These are phyloP conservation scores for Adansonia madagascariensis DNA, from an alignment of 441 rosid species.

Conservation along the genomic window DNA sequence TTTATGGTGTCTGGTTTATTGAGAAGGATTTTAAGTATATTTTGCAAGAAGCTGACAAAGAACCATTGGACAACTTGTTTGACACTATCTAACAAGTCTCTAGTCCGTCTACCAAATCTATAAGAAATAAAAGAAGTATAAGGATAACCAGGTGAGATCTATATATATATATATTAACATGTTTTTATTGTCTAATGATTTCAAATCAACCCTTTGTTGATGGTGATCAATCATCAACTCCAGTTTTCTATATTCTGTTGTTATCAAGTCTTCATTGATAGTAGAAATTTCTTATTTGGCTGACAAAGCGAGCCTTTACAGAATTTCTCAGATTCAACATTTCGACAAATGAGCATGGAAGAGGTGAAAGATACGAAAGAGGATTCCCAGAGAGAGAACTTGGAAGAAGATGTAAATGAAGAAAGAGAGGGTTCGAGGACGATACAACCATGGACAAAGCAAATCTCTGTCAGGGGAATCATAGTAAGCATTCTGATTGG, in stretches of 20 bases:
- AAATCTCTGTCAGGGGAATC: conserved; percentile 46
- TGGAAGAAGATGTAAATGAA: conserved; percentile 19
- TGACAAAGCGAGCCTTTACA: background rate
- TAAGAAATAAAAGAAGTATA: conserved; percentile 8
- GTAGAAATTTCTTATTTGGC: background rate
- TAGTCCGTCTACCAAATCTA: conserved; percentile 17
- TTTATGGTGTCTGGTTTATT: conserved; percentile 3
- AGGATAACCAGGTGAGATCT: conserved; percentile 18
- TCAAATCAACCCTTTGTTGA: background rate
- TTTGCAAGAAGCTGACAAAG: conserved; percentile 14
- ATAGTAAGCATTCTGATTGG: conserved; percentile 45
- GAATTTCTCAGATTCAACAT: background rate
- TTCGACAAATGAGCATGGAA: conserved; percentile 32
- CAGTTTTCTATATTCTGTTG: background rate
- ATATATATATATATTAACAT: background rate
- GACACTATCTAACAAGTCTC: background rate
- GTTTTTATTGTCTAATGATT: background rate
- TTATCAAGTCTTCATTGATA: background rate
- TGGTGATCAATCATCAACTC: background rate
- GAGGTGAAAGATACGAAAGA: conserved; percentile 33
- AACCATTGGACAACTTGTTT: conserved; percentile 27
- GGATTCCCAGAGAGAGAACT: conserved; percentile 20
- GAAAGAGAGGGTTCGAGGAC: conserved; percentile 29
- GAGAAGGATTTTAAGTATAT: background rate
- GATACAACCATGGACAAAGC: conserved; percentile 44